phyloP scores from a whole-genome alignment of 805 yeast species.

The Ogataea nakhonphanomensis region DNA sequence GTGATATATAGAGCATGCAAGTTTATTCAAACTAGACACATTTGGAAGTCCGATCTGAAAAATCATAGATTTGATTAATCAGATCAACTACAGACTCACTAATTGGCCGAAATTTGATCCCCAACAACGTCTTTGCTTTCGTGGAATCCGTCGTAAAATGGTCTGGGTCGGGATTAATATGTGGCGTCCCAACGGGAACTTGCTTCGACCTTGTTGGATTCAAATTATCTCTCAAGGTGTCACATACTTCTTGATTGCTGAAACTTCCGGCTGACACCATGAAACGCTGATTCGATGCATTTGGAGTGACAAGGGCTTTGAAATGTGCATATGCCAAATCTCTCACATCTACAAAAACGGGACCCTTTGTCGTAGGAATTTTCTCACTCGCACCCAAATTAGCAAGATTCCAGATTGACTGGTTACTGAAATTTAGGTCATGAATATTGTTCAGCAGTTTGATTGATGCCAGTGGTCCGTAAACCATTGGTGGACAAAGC shows the following conservation, averaged over 20 bases:
- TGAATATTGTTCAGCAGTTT: conserved; percentile 19
- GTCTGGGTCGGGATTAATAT: conserved; percentile 19
- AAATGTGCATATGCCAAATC: conserved; percentile 42
- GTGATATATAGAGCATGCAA: too few relatives aligned
- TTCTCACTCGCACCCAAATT: conserved; percentile 26
- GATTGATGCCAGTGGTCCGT: conserved; percentile 52
- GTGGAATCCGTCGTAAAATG: conserved; percentile 29
- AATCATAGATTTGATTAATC: conserved; percentile 7
- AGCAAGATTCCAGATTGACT: conserved; percentile 34
- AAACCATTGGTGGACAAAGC: conserved; percentile 54
- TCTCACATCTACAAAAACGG: conserved; percentile 39
- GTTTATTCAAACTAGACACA: neutral
- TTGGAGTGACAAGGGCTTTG: conserved; percentile 29
- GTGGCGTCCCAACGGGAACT: conserved; percentile 25
- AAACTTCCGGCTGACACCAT: conserved; percentile 31
- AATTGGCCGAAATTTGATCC: conserved; percentile 19
- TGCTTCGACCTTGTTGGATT: conserved; percentile 9
- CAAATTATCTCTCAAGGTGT: conserved; percentile 17
- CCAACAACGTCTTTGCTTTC: conserved; percentile 21
- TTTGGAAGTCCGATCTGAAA: neutral
- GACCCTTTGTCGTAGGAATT: conserved; percentile 30
- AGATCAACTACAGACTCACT: conserved; percentile 15
- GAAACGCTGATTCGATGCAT: conserved; percentile 32
- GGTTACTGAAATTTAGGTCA: conserved; percentile 35
- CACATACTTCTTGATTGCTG: conserved; percentile 31